Evolutionary conservation across 116 monocot species (phyloP), one percentile per base, ranked within the genome.

Genomic region (Zostera marina): DNA sequence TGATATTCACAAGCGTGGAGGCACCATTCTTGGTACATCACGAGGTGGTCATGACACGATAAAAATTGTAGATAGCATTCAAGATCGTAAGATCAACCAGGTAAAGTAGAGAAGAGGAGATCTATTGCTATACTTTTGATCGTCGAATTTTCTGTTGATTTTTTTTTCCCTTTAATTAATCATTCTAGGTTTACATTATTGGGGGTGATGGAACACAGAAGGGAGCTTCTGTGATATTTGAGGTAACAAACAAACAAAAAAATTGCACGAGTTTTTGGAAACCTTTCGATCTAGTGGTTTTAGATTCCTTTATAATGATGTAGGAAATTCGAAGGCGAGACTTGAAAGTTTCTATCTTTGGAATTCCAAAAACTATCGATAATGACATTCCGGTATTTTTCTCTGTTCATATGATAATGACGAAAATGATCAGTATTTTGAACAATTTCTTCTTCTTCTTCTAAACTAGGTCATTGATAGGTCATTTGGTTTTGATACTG

Each of bases 401-500:
- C 2, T 16, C 58, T 58, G 9, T 25, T 17, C 21, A 41, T 20
- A 3, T 41, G 21, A 49, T 43, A 11, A 56, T 44, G 41, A 54
- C 14, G 55, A 22, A 13, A 4, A 21, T 23, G 13, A 23, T 55
- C 25, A 11, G 22, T 42, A 1, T 10, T 55, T 22, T 55, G 9
- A 2, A 14, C 24, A 25, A n/a, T n/a, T 26, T 49, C 32, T 62
- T 8, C 38, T 17, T 22, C 3, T 24, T 16, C 22, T 44, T 11
- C 40, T 58, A 8, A 22, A 47, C 54, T 54, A 81, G 86, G 92
- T 87, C 53, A 92, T 92, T 48, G 92, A 92, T 53, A 79, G 76
- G 49, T 92, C 92, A 39, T 92, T 87, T 76, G 92, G 92, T 21
- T 92, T 92, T 66, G 92, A 92, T 72, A 86, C 92, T 55, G 92